Evolutionary conservation across 202 grass and related monocot species (phyloP), one percentile per base, ranked within the genome.

Genomic region (Dendrocalamus latiflorus): DNA sequence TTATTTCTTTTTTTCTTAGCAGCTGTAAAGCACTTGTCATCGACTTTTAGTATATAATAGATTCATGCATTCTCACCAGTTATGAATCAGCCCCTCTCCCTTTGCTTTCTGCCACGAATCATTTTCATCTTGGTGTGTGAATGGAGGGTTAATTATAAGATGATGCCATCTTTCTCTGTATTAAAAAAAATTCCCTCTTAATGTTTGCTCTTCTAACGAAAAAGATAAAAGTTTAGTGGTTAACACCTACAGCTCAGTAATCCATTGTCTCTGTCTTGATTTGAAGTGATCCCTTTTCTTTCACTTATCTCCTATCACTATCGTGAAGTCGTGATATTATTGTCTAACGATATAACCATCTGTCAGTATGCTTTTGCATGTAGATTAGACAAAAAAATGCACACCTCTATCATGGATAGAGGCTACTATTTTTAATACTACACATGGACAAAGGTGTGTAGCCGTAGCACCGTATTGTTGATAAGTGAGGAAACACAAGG

Each of bases 171-270:
- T 89, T 95, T 88, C 68, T 86, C 64, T 86, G 74, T 79, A 65
- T 89, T 84, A 25, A 26, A 86, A n/a, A n/a, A 92, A 83, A 78
- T 49, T 70, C 49, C 34, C 61, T 64, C 76, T 74, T 72, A 65
- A 20, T 73, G 44, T 64, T 70, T 62, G 25, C 75, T 66, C 60
- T 76, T 79, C 53, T 73, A 85, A 85, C 28, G 60, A 78, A 88
- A 91, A 94, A 84, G 89, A 82, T 74, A 88, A 90, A 86, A n/a
- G 67, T 74, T 41, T 67, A 80, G 45, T 61, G 56, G 37, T 68
- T 43, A 86, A 63, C 42, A 69, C 65, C 78, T 81, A 83, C 82
- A 88, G 74, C 76, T 81, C 76, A 88, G 47, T 37, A 81, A 66
- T 78, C 80, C 84, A 86, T 90, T 81, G n/a, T n/a, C 62, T 74